Conservation (phyloP, 805 yeast genomes). For the Wickerhamomyces strasburgensis region DNA sequence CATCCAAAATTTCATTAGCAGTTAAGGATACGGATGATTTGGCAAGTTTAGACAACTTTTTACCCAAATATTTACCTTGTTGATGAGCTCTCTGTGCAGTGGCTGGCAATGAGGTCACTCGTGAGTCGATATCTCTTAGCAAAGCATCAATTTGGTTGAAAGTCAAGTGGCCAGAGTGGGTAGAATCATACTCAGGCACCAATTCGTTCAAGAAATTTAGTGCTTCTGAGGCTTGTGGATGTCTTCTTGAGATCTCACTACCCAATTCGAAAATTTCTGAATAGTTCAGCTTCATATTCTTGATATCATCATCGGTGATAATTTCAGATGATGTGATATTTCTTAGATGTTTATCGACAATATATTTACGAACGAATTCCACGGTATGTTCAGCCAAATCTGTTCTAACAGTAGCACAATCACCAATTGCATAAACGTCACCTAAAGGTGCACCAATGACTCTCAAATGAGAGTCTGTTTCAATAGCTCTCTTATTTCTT, state of each 20-base stretch:
- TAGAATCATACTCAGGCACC: constrained; percentile 47
- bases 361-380: constrained; percentile 42
- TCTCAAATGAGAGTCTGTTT: constrained; percentile 68
- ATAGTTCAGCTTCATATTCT: constrained; percentile 41
- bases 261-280: constrained; percentile 46
- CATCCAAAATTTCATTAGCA: constrained; percentile 42
- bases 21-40: constrained; percentile 38
- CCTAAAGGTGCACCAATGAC: constrained; percentile 65
- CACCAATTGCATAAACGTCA: constrained; percentile 69
- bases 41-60: constrained; percentile 51
- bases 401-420: constrained; percentile 62
- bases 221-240: constrained; percentile 57
- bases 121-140: constrained; percentile 51
- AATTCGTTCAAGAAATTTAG: constrained; percentile 44
- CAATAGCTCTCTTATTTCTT: constrained; percentile 64
- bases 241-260: constrained; percentile 41
- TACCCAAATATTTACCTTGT: constrained; percentile 63
- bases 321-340: constrained; percentile 31
- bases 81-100: constrained; percentile 73
- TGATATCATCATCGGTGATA: constrained; percentile 47
- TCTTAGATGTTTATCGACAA: constrained; percentile 36
- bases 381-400: constrained; percentile 53
- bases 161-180: constrained; percentile 43
- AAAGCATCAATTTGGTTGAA: constrained; percentile 47
- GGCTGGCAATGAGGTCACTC: constrained; percentile 65